A percentile compares a stretch with the other conserved stretches of the same genome.
Conservation (phyloP, 768 basidiomycete species). For the Asterophora parasitica region DNA sequence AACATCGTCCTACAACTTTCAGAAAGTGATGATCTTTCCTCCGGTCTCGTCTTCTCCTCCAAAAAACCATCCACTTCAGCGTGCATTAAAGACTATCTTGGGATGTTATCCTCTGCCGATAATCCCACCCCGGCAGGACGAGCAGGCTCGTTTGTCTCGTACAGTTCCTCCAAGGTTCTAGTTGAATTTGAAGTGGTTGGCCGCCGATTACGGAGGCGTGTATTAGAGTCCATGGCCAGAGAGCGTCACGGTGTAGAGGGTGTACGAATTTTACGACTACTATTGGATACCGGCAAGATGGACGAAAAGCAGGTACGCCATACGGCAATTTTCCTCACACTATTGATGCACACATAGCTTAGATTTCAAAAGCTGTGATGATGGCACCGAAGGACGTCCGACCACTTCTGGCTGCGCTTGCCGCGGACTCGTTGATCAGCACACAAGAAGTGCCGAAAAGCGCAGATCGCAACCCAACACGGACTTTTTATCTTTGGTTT, state of each 20-base stretch:
- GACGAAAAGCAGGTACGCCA: constrained; percentile 86
- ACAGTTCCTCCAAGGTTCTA: constrained; percentile 64
- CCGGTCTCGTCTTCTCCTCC: constrained; percentile 53
- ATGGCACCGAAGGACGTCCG: constrained; percentile 86
- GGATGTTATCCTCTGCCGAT: constrained; percentile 73
- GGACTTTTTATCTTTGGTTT: constrained; percentile 91
- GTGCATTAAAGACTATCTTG: constrained; percentile 76
- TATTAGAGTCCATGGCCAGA: constrained; percentile 73
- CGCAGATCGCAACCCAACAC: constrained; percentile 82
- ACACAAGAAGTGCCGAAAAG: constrained; percentile 92
- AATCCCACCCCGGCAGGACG: constrained; percentile 74
- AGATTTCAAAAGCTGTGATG: constrained; percentile 94
- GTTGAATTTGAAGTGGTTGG: constrained; percentile 77
- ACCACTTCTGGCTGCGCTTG: constrained; percentile 71
- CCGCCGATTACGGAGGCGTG: constrained; percentile 57
- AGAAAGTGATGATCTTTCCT: constrained; percentile 57
- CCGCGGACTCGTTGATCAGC: constrained; percentile 78
- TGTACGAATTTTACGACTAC: constrained; percentile 73
- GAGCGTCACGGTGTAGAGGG: constrained; percentile 83
- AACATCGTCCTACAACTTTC: constrained; percentile 60
- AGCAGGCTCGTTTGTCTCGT: constrained; percentile 67
- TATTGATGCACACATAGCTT: neutral
- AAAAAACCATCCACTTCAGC: constrained; percentile 54
- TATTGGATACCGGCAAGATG: constrained; percentile 83
- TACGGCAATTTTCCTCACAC: neutral